phyloP scores from a whole-genome alignment of 2,329 filamentous ascomycete species.

The Stromatinia cepivora region DNA sequence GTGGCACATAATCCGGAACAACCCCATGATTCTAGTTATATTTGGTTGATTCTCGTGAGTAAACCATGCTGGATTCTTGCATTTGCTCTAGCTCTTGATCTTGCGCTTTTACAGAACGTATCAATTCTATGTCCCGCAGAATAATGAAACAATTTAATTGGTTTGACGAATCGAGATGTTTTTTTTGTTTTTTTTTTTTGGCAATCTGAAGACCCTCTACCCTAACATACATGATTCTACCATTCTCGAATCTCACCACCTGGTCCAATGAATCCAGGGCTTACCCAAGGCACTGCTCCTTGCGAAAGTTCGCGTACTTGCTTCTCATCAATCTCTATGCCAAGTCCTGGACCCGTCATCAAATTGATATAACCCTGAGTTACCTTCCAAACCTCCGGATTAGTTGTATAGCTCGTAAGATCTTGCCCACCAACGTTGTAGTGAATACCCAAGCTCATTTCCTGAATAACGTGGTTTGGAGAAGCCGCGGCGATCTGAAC shows the following conservation, averaged over 20 bases:
- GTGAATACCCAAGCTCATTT: slow-evolving; percentile 79
- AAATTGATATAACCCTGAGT: slow-evolving; percentile 64
- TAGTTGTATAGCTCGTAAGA: slow-evolving; percentile 64
- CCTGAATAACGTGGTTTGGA: slow-evolving; percentile 70
- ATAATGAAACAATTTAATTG: neutral
- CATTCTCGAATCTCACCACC: slow-evolving; percentile 69
- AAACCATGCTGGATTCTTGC: too few relatives aligned
- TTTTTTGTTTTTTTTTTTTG: neutral
- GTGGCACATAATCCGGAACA: neutral
- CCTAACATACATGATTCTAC: slow-evolving; percentile 44
- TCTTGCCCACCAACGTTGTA: slow-evolving; percentile 70
- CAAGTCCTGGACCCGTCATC: slow-evolving; percentile 60
- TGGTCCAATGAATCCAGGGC: slow-evolving; percentile 65
- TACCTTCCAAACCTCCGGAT: slow-evolving; percentile 65
- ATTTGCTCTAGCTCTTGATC: too few relatives aligned
- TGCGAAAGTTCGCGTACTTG: slow-evolving; percentile 59
- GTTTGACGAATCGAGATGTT: neutral
- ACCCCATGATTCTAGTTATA: neutral
- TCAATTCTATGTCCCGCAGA: neutral
- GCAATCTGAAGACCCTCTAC: too few relatives aligned
- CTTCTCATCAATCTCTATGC: slow-evolving; percentile 72
- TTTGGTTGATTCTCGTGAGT: too few relatives aligned
- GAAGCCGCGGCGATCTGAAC: slow-evolving; percentile 64
- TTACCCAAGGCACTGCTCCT: slow-evolving; percentile 63
- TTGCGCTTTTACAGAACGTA: neutral